A percentile compares a stretch with the other conserved stretches of the same genome.
These are phyloP conservation scores for Suillus spraguei DNA, from an alignment of 768 basidiomycete genomes.

Conservation along the genomic window DNA sequence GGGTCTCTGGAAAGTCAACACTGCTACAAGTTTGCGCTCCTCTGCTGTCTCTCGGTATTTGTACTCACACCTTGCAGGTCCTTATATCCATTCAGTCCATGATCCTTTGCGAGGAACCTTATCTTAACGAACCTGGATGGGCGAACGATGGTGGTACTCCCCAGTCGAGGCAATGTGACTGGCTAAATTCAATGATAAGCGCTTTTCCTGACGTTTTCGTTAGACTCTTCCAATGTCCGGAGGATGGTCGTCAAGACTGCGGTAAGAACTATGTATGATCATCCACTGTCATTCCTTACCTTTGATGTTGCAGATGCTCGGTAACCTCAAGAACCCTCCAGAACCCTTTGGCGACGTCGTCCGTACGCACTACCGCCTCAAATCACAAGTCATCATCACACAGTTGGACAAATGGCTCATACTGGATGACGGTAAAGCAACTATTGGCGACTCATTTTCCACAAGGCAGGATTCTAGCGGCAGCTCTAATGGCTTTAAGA, in stretches of 20 bases:
- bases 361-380: slow-evolving; percentile 88
- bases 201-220: slow-evolving; percentile 15
- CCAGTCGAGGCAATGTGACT: slow-evolving; percentile 75
- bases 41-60: not conserved
- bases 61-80: slow-evolving; percentile 43
- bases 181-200: not conserved
- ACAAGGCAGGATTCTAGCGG: slow-evolving; percentile 41
- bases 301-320: slow-evolving; percentile 65
- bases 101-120: slow-evolving; percentile 93
- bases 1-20: slow-evolving; percentile 89
- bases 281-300: slow-evolving; percentile 9
- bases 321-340: slow-evolving; percentile 77
- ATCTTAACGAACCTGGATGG: slow-evolving; percentile 93
- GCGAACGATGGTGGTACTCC: slow-evolving; percentile 71
- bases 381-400: slow-evolving; percentile 64
- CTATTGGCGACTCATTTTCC: slow-evolving; percentile 55
- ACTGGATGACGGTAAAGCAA: slow-evolving; percentile 71
- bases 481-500: slow-evolving; percentile 61
- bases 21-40: slow-evolving; percentile 67
- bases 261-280: slow-evolving; percentile 41
- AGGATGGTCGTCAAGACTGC: slow-evolving; percentile 92
- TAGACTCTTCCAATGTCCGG: slow-evolving; percentile 91
- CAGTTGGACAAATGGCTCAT: slow-evolving; percentile 83
- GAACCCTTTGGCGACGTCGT: slow-evolving; percentile 88
- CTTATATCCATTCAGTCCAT: slow-evolving; percentile 95